A percentile compares a stretch with the other conserved stretches of the same genome.
These are phyloP conservation scores for Pinguiococcus pyrenoidosus DNA, from an alignment of 108 stramenopile genomes.

Conservation along the genomic window DNA sequence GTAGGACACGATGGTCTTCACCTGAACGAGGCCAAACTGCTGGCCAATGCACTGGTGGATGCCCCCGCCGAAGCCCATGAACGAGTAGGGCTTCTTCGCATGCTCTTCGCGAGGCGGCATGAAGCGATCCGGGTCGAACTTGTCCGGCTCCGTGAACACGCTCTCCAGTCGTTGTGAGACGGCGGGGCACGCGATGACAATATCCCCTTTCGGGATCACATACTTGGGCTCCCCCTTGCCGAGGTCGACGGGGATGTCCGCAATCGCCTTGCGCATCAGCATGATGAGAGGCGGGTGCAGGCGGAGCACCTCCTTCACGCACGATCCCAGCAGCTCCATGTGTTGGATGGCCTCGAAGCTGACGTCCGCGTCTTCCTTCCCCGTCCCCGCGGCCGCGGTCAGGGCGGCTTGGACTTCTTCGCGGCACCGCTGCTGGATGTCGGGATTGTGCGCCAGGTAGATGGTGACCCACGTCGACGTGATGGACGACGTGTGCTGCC, in stretches of 20 bases:
- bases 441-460: conserved; percentile 63
- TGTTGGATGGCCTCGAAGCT: conserved; percentile 54
- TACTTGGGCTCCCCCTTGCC: conserved; percentile 29
- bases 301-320: conserved; percentile 87
- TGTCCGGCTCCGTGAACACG: conserved; percentile 73
- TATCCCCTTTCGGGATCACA: conserved; percentile 73
- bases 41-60: conserved; percentile 99
- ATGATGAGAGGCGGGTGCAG: conserved; percentile 95
- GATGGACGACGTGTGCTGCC: conserved; percentile 96
- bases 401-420: too few species aligned
- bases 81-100: conserved; percentile 75
- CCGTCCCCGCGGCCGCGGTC: conserved; percentile 10
- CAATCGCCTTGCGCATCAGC: conserved; percentile 79
- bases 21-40: conserved; percentile 94
- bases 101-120: conserved; percentile 83
- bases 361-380: conserved; percentile 9
- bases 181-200: conserved; percentile 76
- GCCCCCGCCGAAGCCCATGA: conserved; percentile 94
- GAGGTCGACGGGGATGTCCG: conserved; percentile 57
- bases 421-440: conserved; percentile 57
- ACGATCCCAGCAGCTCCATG: conserved; percentile 77
- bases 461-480: conserved; percentile 89
- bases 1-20: conserved; percentile 90
- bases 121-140: conserved; percentile 93
- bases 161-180: conserved; percentile 75